Evolutionary conservation across 208 protist genomes (phyloP).

Genomic region (Tritrichomonas musculus): DNA sequence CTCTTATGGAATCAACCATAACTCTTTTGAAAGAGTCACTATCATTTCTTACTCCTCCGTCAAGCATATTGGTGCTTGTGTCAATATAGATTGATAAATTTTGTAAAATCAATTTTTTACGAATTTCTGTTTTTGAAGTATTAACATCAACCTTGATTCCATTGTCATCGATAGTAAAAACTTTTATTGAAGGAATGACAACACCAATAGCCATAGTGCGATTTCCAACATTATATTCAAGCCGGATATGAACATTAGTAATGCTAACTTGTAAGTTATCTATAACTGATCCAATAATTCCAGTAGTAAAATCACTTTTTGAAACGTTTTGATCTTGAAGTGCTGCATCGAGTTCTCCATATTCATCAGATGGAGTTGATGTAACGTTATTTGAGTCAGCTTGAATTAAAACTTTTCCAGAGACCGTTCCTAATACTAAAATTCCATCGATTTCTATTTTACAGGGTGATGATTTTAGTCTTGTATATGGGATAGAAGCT

Average conservation of each 20-base stretch:
- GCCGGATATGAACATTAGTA: not conserved
- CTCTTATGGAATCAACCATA: no score
- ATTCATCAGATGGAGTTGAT: not conserved
- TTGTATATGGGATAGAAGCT: not conserved
- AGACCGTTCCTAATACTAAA: not conserved
- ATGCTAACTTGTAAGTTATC: not conserved
- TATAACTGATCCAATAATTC: not conserved
- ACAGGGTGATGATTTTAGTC: not conserved
- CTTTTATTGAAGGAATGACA: not conserved
- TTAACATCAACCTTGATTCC: not conserved
- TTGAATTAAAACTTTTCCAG: not conserved
- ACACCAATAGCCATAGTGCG: not conserved
- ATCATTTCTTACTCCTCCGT: no score
- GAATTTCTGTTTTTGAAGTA: no score
- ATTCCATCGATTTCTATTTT: not conserved
- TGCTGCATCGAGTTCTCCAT: no score
- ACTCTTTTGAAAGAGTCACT: not conserved
- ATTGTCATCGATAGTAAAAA: not conserved
- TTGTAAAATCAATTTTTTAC: not conserved
- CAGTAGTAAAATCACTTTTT: not conserved
- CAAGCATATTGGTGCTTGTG: not conserved
- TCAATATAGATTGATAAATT: not conserved
- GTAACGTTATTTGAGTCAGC: not conserved
- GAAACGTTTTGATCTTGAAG: no score
- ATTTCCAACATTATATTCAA: not conserved